A percentile compares a stretch with the other conserved stretches of the same genome.
phyloP scores from a whole-genome alignment of 2,329 filamentous ascomycete genomes.

The Lachnellula occidentalis region DNA sequence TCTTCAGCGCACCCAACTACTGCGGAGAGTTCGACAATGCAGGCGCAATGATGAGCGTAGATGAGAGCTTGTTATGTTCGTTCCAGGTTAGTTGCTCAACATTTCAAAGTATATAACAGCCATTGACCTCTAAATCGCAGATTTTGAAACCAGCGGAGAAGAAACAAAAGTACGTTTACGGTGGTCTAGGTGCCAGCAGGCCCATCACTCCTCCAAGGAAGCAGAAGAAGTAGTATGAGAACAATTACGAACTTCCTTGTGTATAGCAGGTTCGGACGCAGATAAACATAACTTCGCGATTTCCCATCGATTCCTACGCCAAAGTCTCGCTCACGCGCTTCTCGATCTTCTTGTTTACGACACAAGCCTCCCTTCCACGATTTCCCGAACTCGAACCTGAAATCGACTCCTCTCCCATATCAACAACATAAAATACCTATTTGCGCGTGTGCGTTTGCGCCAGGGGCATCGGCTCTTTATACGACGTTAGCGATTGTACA shows the following conservation, averaged over 20 bases:
- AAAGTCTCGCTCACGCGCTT: constrained; percentile 23
- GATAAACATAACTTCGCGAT: constrained; percentile 52
- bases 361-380: constrained; percentile 14
- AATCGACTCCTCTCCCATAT: constrained; percentile 13
- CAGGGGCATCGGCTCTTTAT: constrained; percentile 9
- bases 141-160: constrained; percentile 99
- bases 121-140: constrained; percentile 40
- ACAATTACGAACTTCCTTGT: constrained; percentile 63
- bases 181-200: constrained; percentile 64
- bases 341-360: constrained; percentile 15
- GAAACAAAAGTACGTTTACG: constrained; percentile 99
- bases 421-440: constrained; percentile 30
- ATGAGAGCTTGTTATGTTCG: constrained; percentile 95
- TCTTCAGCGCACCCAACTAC: constrained; percentile 98
- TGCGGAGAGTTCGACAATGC: constrained; percentile 99
- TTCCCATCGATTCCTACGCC: constrained; percentile 24
- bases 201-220: constrained; percentile 67
- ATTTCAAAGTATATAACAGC: not conserved
- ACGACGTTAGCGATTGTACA: constrained; percentile 21
- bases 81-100: constrained; percentile 71
- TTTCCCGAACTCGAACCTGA: constrained; percentile 14
- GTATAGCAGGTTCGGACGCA: constrained; percentile 90
- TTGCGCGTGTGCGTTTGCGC: constrained; percentile 23
- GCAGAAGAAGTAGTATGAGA: constrained; percentile 57
- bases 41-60: constrained; percentile 99